Evolutionary conservation across 768 basidiomycete species (phyloP).

Genomic region (Infundibulicybe gibba): DNA sequence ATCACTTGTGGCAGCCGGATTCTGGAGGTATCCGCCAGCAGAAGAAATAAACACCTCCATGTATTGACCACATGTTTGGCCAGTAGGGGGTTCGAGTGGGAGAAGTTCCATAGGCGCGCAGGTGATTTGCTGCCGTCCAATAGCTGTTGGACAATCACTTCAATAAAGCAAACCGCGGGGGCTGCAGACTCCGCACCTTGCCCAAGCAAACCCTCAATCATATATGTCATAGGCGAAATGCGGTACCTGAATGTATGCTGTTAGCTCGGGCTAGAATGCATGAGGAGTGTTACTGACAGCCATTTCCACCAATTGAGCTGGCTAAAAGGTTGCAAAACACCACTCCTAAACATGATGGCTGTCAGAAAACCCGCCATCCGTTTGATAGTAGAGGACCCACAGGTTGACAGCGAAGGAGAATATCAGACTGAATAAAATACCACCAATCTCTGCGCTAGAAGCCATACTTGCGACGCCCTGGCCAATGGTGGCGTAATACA

Average conservation of each 20-base stretch:
- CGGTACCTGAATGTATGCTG: conserved; percentile 22
- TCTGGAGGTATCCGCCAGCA: conserved; percentile 57
- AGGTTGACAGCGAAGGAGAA: conserved; percentile 59
- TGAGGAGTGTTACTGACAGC: neutral
- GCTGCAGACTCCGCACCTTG: conserved; percentile 12
- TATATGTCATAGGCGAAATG: conserved; percentile 51
- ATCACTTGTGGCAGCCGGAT: conserved; percentile 41
- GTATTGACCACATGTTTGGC: conserved; percentile 53
- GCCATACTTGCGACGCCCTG: conserved; percentile 57
- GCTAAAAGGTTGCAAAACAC: neutral
- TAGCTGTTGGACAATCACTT: conserved; percentile 31
- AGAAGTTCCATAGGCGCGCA: conserved; percentile 67
- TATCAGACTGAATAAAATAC: conserved; percentile 45
- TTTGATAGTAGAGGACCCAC: conserved; percentile 18
- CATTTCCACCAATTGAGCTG: neutral
- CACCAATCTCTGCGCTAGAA: conserved; percentile 52
- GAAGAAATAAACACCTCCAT: conserved; percentile 44
- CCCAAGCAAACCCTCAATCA: conserved; percentile 42
- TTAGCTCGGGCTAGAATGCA: neutral
- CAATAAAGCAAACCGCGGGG: neutral
- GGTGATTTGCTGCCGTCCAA: conserved; percentile 43
- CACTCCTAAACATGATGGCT: neutral
- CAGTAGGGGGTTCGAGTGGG: conserved; percentile 52
- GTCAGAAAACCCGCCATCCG: too few species aligned
- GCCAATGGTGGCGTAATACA: conserved; percentile 59